Evolutionary conservation across 2,329 filamentous ascomycete genomes (phyloP).

Genomic region (Lecanicillium sp.): DNA sequence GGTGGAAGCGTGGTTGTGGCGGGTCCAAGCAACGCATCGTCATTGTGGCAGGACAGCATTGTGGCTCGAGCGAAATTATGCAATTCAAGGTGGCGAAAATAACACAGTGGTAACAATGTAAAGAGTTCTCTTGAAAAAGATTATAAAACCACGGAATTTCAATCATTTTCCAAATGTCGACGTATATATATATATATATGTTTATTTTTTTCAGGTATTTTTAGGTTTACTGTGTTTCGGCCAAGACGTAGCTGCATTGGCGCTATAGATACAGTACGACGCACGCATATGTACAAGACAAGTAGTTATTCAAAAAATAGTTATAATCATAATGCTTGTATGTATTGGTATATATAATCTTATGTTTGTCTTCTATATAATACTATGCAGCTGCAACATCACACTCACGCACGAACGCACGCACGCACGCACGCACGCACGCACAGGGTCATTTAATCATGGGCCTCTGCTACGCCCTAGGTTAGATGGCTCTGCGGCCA

Average conservation of each 20-base stretch:
- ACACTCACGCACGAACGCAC: constrained; percentile 14
- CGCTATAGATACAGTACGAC: background rate
- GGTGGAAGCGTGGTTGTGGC: constrained; percentile 9
- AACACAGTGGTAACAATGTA: too few species aligned
- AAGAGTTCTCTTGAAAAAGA: too few species aligned
- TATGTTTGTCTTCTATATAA: constrained; percentile 1
- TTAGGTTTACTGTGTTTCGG: too few species aligned
- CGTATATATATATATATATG: too few species aligned
- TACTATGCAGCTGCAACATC: background rate
- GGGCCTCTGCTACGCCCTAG: background rate
- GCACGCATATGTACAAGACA: background rate
- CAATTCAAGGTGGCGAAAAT: background rate
- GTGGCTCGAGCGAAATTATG: too few species aligned
- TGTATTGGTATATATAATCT: background rate
- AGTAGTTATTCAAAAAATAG: background rate
- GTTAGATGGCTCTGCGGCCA: constrained; percentile 26
- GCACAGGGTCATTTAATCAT: background rate
- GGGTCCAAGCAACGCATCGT: constrained; percentile 12
- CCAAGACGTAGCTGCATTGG: too few species aligned
- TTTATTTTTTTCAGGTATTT: too few species aligned
- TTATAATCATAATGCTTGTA: constrained; percentile 1
- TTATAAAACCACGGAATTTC: too few species aligned
- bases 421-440: constrained; percentile 13
- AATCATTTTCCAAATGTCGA: too few species aligned
- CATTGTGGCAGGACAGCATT: background rate